phyloP scores from a whole-genome alignment of 176 grass and related monocot genomes.

The Triticum monococcum region DNA sequence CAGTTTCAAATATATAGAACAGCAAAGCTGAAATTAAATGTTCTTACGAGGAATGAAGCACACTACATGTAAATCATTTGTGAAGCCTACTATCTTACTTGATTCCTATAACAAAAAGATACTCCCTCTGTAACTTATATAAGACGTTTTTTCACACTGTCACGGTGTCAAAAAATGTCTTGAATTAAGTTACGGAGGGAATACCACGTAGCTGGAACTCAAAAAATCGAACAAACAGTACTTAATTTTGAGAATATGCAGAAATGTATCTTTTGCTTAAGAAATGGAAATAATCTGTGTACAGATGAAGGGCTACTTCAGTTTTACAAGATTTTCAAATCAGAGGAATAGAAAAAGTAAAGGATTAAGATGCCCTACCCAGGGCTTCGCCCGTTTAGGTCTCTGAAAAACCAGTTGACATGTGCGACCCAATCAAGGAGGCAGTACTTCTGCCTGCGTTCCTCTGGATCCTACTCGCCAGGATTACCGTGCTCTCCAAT shows the following conservation, averaged over 20 bases:
- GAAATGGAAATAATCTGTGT: not conserved
- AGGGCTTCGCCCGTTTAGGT: not conserved
- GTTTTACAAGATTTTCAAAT: not conserved
- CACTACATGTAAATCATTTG: conserved; percentile 9
- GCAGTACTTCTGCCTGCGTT: not conserved
- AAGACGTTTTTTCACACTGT: no score
- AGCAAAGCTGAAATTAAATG: not conserved
- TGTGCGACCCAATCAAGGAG: not conserved
- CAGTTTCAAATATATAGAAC: not conserved
- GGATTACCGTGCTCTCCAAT: not conserved
- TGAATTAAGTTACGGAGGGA: no score
- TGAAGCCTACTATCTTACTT: not conserved
- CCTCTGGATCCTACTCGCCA: not conserved
- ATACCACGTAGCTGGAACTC: not conserved
- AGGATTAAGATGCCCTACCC: not conserved
- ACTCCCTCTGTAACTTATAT: no score
- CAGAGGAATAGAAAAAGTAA: not conserved
- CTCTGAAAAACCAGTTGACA: not conserved
- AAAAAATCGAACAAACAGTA: not conserved
- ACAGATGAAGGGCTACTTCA: not conserved
- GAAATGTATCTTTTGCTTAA: not conserved
- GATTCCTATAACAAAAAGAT: not conserved
- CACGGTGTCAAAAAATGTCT: no score
- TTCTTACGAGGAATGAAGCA: not conserved
- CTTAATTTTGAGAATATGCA: not conserved